phyloP scores from a whole-genome alignment of 1,284 basidiomycete genomes.

The Stygiomarasmius scandens region DNA sequence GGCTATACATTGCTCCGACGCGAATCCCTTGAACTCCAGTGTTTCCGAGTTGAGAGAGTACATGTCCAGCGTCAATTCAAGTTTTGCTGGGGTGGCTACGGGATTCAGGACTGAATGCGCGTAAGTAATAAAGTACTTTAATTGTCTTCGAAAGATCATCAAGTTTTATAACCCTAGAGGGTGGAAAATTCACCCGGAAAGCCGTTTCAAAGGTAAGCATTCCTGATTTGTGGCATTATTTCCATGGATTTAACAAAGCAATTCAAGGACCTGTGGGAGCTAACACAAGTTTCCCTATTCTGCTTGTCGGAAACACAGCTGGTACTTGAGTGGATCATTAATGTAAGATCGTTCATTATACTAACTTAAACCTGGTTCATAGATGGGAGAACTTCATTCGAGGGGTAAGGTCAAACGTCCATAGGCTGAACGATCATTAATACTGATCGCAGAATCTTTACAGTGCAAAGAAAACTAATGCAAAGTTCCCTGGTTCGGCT shows the following conservation, averaged over 20 bases:
- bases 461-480: conserved; percentile 43
- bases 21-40: background rate
- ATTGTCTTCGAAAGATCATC: background rate
- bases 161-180: conserved; percentile 24
- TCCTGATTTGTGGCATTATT: background rate
- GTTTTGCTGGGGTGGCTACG: background rate
- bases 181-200: conserved; percentile 31
- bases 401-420: too few species aligned
- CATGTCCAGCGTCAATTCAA: background rate
- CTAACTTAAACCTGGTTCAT: too few species aligned
- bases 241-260: background rate
- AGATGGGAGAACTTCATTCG: too few species aligned
- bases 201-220: conserved; percentile 33
- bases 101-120: background rate
- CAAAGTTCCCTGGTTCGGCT: conserved; percentile 36
- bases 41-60: background rate
- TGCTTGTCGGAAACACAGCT: conserved; percentile 23
- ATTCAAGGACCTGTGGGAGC: conserved; percentile 20
- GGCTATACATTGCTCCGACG: background rate
- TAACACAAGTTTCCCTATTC: conserved; percentile 24
- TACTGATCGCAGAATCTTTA: too few species aligned
- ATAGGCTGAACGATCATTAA: too few species aligned
- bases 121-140: background rate
- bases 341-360: too few species aligned
- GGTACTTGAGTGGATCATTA: conserved; percentile 11